Conservation (phyloP, 495 filamentous ascomycete species). For the Lasiosphaeria ovina region DNA sequence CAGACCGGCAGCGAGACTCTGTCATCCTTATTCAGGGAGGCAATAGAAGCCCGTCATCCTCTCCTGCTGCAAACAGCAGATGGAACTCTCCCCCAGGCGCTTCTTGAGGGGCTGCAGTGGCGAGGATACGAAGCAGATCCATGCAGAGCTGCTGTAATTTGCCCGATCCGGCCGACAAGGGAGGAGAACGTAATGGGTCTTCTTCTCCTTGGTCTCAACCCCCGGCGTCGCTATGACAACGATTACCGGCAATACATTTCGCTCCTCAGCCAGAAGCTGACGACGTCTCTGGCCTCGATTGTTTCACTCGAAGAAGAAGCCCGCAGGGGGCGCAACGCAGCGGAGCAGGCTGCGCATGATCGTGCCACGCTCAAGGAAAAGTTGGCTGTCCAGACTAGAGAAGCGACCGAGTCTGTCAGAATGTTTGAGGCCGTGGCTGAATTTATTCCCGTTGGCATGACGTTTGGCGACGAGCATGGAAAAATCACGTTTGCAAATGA, state of each 20-base stretch:
- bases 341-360: constrained; percentile 58
- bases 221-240: constrained; percentile 63
- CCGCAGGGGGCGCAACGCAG: constrained; percentile 54
- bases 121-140: constrained; percentile 57
- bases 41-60: constrained; percentile 53
- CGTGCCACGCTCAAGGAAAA: constrained; percentile 60
- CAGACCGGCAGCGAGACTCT: constrained; percentile 50
- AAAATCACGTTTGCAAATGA: constrained; percentile 65
- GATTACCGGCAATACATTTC: constrained; percentile 64
- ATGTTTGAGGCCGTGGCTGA: constrained; percentile 67
- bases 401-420: constrained; percentile 61
- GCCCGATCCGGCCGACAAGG: constrained; percentile 60
- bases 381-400: constrained; percentile 57
- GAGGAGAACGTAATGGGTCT: constrained; percentile 55
- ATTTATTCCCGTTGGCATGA: constrained; percentile 66
- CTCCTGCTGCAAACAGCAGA: constrained; percentile 53
- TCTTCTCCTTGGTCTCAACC: constrained; percentile 61
- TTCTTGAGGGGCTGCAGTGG: constrained; percentile 56
- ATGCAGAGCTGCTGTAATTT: constrained; percentile 56
- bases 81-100: constrained; percentile 48
- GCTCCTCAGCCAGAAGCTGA: constrained; percentile 58
- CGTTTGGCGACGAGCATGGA: constrained; percentile 59
- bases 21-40: constrained; percentile 53
- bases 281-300: constrained; percentile 62
- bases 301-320: constrained; percentile 67